Evolutionary conservation across 306 rosid species (phyloP).

Genomic region (Cercis canadensis): DNA sequence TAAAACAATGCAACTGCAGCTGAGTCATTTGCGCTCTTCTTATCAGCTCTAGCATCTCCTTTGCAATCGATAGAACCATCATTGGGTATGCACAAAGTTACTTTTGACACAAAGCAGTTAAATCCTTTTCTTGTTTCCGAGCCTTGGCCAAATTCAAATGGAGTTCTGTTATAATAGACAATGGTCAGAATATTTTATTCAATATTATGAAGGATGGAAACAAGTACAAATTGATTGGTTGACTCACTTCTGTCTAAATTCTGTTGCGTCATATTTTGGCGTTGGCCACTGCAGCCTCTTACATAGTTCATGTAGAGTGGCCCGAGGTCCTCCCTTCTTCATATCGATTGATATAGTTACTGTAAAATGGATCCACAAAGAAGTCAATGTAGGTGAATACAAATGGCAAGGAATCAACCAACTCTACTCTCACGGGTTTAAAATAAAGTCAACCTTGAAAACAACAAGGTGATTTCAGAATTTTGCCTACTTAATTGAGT

Average conservation of each 20-base stretch:
- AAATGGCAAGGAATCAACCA: constrained; percentile 26
- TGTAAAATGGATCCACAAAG: constrained; percentile 39
- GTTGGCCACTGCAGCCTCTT: constrained; percentile 79
- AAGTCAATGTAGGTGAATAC: background rate
- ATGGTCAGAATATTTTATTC: constrained; percentile 18
- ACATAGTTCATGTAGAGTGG: constrained; percentile 63
- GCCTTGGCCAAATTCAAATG: constrained; percentile 54
- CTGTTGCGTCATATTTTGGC: constrained; percentile 65
- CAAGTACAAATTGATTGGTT: constrained; percentile 6
- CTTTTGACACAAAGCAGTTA: constrained; percentile 64
- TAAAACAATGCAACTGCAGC: constrained; percentile 72
- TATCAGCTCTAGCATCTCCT: constrained; percentile 82
- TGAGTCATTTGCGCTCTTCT: constrained; percentile 82
- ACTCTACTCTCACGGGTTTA: too few species aligned
- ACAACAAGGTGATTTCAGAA: background rate
- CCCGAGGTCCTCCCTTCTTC: constrained; percentile 93
- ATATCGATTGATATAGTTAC: constrained; percentile 60
- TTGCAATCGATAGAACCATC: constrained; percentile 58
- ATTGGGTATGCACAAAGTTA: constrained; percentile 73
- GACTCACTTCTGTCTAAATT: constrained; percentile 68
- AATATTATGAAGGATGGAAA: background rate
- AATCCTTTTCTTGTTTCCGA: constrained; percentile 52
- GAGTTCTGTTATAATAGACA: constrained; percentile 49
- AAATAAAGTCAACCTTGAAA: too few species aligned
- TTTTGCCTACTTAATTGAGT: background rate